Conservation (phyloP, 2,329 filamentous ascomycete genomes). For the Cladophialophora carrionii region DNA sequence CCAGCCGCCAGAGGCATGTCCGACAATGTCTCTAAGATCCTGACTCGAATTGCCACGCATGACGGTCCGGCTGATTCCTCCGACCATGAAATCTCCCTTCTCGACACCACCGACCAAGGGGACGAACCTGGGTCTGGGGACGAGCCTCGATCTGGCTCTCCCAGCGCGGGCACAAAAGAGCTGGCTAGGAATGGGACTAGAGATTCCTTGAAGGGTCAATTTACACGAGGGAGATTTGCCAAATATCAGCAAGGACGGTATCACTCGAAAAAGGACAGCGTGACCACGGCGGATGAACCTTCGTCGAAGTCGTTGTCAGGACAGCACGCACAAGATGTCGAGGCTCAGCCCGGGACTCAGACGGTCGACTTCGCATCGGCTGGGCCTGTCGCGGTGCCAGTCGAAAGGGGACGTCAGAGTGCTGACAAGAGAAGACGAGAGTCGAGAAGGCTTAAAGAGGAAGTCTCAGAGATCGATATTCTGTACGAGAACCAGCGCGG, state of each 20-base stretch:
- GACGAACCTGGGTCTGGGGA: conserved; percentile 38
- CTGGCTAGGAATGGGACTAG: conserved; percentile 43
- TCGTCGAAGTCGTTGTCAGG: conserved; percentile 12
- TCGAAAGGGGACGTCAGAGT: conserved; percentile 16
- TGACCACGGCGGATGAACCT: conserved; percentile 13
- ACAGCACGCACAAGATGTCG: conserved; percentile 4
- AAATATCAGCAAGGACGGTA: conserved; percentile 60
- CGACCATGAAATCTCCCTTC: conserved; percentile 41
- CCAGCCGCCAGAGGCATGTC: conserved; percentile 28
- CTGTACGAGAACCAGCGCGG: conserved; percentile 96
- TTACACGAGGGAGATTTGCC: conserved; percentile 51
- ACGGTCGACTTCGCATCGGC: conserved; percentile 30
- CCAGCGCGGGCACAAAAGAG: conserved; percentile 32
- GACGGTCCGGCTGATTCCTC: conserved; percentile 35
- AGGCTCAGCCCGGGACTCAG: conserved; percentile 13
- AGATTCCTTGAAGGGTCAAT: conserved; percentile 46
- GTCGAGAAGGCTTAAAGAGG: conserved; percentile 39
- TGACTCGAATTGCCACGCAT: conserved; percentile 28
- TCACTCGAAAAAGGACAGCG: conserved; percentile 27
- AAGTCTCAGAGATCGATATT: conserved; percentile 69
- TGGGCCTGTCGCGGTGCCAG: not conserved
- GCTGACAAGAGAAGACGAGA: conserved; percentile 24
- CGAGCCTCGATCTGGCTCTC: conserved; percentile 35
- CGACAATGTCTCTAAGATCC: conserved; percentile 28
- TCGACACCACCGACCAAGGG: conserved; percentile 47